Evolutionary conservation across 2,329 filamentous ascomycete species (phyloP), one percentile per base, ranked within the genome.

Genomic region (Claviceps arundinis): DNA sequence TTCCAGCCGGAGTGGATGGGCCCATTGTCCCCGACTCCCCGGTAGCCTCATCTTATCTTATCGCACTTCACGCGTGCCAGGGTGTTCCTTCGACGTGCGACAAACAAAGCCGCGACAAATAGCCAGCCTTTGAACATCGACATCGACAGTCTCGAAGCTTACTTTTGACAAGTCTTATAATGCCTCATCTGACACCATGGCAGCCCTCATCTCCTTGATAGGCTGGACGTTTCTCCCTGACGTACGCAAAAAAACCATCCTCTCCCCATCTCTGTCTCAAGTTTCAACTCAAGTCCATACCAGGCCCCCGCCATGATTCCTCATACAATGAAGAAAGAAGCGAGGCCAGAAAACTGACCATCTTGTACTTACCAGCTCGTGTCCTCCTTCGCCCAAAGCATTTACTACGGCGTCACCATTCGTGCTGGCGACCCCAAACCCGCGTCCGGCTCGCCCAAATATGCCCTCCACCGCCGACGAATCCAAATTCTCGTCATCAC

Each of bases 351-450:
- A 22, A 40, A 48, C 6, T n/a, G 1, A n/a, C 30, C n/a, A 30
- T 45, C 38, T 41, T 34, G 37, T 37, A 11, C 26, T 24, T 93
- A 87, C 80, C 30, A 94, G 87, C 80, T 91, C 60, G 85, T 82
- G 48, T 90, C 89, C 40, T 80, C 80, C 56, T 87, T 84, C 72
- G 66, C 85, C 5, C 91, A 97, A 66, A 77, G 77, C 56, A 73
- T 94, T 59, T 93, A 89, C 72, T 98, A 97, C 72, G 77, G 84
- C 61, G 70, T 97, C 59, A 87, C 87, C 52, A 91, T 95, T 65
- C 89, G 90, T 58, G 93, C 89, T 47, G 93, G 93, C 63, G 83
- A 89, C 56, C 86, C 87, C 14, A 87, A 85, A 54, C 91, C 85
- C 1, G 79, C 70, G 53, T 80, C 85, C 38, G 80, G 87, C 66